A percentile compares a stretch with the other conserved stretches of the same genome.
Conservation (phyloP, 2,329 filamentous ascomycete species). For the Xylaria sp. region DNA sequence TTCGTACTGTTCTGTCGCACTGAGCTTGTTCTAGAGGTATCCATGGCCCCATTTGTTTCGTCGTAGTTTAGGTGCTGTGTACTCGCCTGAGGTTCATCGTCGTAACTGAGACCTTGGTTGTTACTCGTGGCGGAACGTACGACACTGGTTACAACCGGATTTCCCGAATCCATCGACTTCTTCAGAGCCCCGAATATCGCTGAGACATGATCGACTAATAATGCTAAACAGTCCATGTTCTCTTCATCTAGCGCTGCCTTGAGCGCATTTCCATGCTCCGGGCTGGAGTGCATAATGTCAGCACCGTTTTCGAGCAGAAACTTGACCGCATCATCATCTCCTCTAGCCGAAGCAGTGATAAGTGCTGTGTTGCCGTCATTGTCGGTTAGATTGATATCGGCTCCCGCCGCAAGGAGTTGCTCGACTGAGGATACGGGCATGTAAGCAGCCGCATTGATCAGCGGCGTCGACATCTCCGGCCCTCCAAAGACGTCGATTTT, state of each 20-base stretch:
- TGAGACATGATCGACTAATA: constrained; percentile 50
- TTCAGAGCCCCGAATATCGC: constrained; percentile 48
- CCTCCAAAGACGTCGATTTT: constrained; percentile 53
- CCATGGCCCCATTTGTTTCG: constrained; percentile 3
- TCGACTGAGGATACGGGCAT: constrained; percentile 50
- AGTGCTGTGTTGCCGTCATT: constrained; percentile 54
- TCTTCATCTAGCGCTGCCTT: constrained; percentile 46
- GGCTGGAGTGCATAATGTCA: constrained; percentile 51
- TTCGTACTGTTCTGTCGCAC: constrained; percentile 8
- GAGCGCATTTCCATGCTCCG: constrained; percentile 48
- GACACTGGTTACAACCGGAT: constrained; percentile 46
- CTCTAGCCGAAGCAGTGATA: constrained; percentile 51
- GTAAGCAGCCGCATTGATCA: constrained; percentile 53
- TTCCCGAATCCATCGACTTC: constrained; percentile 47
- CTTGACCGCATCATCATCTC: constrained; percentile 50
- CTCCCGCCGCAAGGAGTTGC: constrained; percentile 51
- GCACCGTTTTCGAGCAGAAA: constrained; percentile 53
- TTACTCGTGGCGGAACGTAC: constrained; percentile 46
- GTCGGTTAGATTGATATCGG: constrained; percentile 53
- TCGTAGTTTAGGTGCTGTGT: constrained; percentile 36
- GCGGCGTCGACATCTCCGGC: constrained; percentile 50
- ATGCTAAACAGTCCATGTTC: constrained; percentile 45
- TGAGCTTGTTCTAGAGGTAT: constrained; percentile 15
- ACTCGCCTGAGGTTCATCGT: constrained; percentile 39
- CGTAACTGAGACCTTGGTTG: constrained; percentile 48